phyloP scores from a whole-genome alignment of 495 filamentous ascomycete genomes.

The Penicillium longicatenatum region DNA sequence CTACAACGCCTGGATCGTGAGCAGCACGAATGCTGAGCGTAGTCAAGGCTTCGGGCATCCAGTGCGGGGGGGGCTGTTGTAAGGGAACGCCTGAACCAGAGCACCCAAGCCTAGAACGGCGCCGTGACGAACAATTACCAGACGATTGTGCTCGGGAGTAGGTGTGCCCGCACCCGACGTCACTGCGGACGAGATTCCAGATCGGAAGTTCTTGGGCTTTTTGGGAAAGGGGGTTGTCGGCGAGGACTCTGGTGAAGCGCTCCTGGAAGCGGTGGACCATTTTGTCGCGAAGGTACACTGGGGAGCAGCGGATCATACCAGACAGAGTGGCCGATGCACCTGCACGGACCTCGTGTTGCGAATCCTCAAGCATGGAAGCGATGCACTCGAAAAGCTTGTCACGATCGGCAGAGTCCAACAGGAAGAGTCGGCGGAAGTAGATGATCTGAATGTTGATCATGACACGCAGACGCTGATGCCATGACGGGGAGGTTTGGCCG shows the following conservation, averaged over 20 bases:
- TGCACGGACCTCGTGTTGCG: slow-evolving; percentile 92
- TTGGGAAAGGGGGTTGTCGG: slow-evolving; percentile 83
- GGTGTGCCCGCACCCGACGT: slow-evolving; percentile 69
- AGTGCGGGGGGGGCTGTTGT: slow-evolving; percentile 88
- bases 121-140: slow-evolving; percentile 81
- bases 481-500: slow-evolving; percentile 80
- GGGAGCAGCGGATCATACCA: slow-evolving; percentile 99
- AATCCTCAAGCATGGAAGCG: slow-evolving; percentile 87
- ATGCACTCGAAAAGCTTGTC: slow-evolving; percentile 85
- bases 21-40: slow-evolving; percentile 82
- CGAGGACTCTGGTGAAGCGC: slow-evolving; percentile 76
- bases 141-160: slow-evolving; percentile 79
- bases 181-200: slow-evolving; percentile 39
- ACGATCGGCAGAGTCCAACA: slow-evolving; percentile 77
- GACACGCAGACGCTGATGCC: slow-evolving; percentile 96
- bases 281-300: slow-evolving; percentile 70
- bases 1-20: slow-evolving; percentile 87
- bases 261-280: slow-evolving; percentile 73
- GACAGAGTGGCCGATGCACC: slow-evolving; percentile 88
- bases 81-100: slow-evolving; percentile 95
- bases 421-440: slow-evolving; percentile 95
- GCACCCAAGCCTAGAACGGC: slow-evolving; percentile 91
- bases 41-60: slow-evolving; percentile 93
- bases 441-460: slow-evolving; percentile 99
- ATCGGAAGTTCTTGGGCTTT: slow-evolving; percentile 50